phyloP scores from a whole-genome alignment of 1,284 basidiomycete genomes.

The Coniferiporia weirii region DNA sequence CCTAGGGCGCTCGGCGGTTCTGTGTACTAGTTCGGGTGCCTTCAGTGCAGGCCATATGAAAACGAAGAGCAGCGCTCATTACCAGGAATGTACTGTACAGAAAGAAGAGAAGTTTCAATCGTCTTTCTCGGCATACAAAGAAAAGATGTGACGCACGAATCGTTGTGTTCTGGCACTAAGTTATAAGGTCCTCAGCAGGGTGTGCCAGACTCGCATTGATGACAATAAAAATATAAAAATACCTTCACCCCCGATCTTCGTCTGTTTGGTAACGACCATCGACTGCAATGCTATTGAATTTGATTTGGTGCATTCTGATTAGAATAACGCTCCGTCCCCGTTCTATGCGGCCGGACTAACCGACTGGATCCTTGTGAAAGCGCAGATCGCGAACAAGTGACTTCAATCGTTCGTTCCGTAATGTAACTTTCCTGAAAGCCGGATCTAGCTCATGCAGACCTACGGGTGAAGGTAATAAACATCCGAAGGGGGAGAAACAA shows the following conservation, averaged over 20 bases:
- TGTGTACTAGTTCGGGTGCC: conserved; percentile 66
- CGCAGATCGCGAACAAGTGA: conserved; percentile 67
- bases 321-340: not conserved
- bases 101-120: conserved; percentile 1
- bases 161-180: conserved; percentile 72
- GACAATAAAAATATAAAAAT: conserved; percentile 13
- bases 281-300: conserved; percentile 71
- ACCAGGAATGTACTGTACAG: conserved; percentile 66
- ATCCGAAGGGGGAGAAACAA: not conserved
- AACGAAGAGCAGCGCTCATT: not conserved
- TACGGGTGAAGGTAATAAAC: conserved; percentile 25
- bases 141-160: conserved; percentile 57
- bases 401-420: conserved; percentile 68
- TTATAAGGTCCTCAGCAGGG: not conserved
- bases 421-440: conserved; percentile 69
- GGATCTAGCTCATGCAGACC: conserved; percentile 84
- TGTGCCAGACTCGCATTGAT: not conserved
- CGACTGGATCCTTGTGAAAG: conserved; percentile 79
- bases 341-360: conserved; percentile 33
- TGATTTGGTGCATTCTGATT: conserved; percentile 2
- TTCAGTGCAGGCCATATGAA: conserved; percentile 16
- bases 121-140: not conserved
- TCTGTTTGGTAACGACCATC: conserved; percentile 93
- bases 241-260: conserved; percentile 87
- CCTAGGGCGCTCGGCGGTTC: conserved; percentile 88